A percentile compares a stretch with the other conserved stretches of the same genome.
Conservation (phyloP, 495 filamentous ascomycete genomes). For the Pyrenopolyporus hunteri region DNA sequence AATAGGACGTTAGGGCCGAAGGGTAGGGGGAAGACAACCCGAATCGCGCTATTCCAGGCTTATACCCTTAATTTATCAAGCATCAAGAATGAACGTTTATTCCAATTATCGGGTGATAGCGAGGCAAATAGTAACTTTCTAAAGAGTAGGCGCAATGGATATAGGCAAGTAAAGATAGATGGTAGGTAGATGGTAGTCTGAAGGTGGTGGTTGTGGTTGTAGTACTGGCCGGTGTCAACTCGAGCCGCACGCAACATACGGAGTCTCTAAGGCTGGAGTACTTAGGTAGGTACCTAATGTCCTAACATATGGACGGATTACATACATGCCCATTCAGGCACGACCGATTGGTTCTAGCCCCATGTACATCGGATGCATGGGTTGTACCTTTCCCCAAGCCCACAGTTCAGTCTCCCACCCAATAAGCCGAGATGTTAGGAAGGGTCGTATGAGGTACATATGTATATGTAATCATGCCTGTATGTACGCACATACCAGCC, state of each 20-base stretch:
- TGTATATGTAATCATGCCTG: neutral
- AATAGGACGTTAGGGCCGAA: neutral
- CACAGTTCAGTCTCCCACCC: neutral
- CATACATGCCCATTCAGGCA: neutral
- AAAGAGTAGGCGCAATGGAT: too few species aligned
- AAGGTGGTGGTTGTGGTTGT: neutral
- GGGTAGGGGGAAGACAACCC: neutral
- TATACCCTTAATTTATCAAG: too few species aligned
- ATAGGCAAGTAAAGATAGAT: neutral
- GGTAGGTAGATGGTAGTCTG: neutral
- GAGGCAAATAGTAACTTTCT: too few species aligned
- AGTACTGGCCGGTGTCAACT: slow-evolving; percentile 9
- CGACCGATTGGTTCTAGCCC: neutral
- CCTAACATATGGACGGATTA: too few species aligned
- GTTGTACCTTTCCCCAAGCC: neutral
- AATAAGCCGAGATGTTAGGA: neutral
- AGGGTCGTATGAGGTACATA: neutral
- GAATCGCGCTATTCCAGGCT: too few species aligned
- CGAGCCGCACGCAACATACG: slow-evolving; percentile 15
- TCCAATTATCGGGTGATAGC: too few species aligned
- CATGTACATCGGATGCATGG: slow-evolving; percentile 2
- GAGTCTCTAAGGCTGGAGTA: slow-evolving; percentile 19
- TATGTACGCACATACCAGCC: too few species aligned
- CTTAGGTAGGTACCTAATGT: too few species aligned
- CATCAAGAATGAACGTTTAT: too few species aligned